These are phyloP conservation scores for Yamadazyma conglobata DNA, from an alignment of 1,139 yeast genomes.

Conservation along the genomic window DNA sequence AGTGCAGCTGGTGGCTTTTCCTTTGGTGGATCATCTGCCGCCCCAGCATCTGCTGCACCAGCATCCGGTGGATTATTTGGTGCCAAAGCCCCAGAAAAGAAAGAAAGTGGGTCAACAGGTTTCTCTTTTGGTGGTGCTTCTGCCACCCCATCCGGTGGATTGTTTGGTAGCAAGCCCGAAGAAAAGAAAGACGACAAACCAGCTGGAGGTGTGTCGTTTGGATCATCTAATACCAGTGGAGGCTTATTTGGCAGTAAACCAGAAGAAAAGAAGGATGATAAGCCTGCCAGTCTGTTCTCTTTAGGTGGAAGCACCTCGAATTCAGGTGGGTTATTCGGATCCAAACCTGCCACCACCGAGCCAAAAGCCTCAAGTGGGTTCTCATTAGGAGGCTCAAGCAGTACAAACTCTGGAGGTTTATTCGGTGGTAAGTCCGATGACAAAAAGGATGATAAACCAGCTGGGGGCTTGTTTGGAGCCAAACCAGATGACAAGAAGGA, in stretches of 20 bases:
- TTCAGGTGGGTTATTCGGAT: constrained; percentile 17
- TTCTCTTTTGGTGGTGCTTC: constrained; percentile 1
- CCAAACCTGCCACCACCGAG: constrained; percentile 13
- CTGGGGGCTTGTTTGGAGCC: constrained; percentile 16
- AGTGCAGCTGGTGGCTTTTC: constrained; percentile 20
- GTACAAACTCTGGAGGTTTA: constrained; percentile 1
- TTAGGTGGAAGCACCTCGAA: constrained; percentile 11
- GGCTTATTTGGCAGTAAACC: constrained; percentile 18
- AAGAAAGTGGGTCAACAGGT: constrained; percentile 6
- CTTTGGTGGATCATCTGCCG: constrained; percentile 20
- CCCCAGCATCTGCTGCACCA: constrained; percentile 13
- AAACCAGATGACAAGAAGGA: constrained; percentile 23
- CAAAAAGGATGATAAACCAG: constrained; percentile 15
- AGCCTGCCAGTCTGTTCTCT: constrained; percentile 17
- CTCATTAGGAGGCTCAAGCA: constrained; percentile 14
- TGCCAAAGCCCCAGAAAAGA: constrained; percentile 14
- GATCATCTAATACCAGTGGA: constrained; percentile 6
- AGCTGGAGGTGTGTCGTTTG: constrained; percentile 9
- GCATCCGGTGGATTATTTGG: constrained; percentile 21
- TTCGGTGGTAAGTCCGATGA: constrained; percentile 27
- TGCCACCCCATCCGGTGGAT: constrained; percentile 1
- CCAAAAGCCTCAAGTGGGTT: constrained; percentile 16
- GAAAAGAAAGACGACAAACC: constrained; percentile 17
- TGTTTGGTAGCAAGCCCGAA: constrained; percentile 26
- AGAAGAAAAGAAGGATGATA: constrained; percentile 11